Base-by-base conservation (phyloP, 1,284 basidiomycete genomes). In the Vanrija humicola region DNA sequence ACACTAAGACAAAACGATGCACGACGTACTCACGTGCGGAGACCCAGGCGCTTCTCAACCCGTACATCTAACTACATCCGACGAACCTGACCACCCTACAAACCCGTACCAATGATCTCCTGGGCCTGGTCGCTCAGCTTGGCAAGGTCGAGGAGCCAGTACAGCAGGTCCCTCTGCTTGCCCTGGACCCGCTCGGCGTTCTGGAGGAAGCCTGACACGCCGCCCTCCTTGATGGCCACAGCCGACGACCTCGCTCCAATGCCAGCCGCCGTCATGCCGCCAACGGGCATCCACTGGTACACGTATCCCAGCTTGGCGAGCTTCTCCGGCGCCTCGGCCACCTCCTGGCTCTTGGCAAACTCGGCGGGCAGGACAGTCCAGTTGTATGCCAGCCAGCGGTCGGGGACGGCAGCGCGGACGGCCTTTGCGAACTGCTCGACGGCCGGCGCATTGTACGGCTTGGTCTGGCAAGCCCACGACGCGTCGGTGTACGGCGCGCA, bases 401-500 rank as follows among this genome's bases (percentile, higher is more conserved):
- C 56, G 9, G 56, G 56, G 40, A 52, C 39, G 9, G 50, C 52
- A 25, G 44, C 40, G 25, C 50, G 51, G 10, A 64, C 51, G 5
- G 23, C 49, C n/a, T 38, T 23, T 1, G 62, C 55, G 43, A 61
- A 61, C 16, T 5, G 21, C 29, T 51, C 50, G 34, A 34, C 34
- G 34, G 34, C 34, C 9, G 34, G 34, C 19, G 54, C 53, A 15
- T 25, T 40, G 23, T 50, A 50, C 7, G 38, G 23, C 19, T 42
- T 29, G 23, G 52, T 50, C 3, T 52, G 43, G 39, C 58, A 59
- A 2, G 60, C 28, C 90, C 90, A 93, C 48, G 91, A 78, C 65
- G 92, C 80, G 73, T 93, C 90, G 7, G 88, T 84, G 65, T 89
- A 87, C 18, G 88, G 87, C 1, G 89, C 88, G 68, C 86, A 95